phyloP scores from a whole-genome alignment of 1,284 basidiomycete genomes.

The Austropuccinia psidii region DNA sequence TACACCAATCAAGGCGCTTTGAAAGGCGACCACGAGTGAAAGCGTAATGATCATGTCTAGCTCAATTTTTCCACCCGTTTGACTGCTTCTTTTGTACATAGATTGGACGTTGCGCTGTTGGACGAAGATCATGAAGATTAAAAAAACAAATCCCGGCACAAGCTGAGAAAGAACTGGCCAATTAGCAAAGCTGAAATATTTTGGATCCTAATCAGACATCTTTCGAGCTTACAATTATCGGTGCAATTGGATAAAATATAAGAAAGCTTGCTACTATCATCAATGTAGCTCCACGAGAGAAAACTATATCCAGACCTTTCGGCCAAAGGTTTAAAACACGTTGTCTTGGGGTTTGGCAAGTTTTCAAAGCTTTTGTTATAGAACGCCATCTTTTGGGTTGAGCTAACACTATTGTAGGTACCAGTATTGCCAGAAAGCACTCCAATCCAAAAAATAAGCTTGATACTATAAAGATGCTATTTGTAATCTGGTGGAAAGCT shows the following conservation, averaged over 20 bases:
- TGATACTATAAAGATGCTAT: background rate
- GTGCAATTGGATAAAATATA: conserved; percentile 19
- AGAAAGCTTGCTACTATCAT: background rate
- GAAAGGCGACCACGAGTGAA: background rate
- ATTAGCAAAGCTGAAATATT: background rate
- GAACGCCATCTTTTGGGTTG: conserved; percentile 9
- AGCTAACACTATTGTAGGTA: conserved; percentile 11
- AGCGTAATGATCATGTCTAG: conserved; percentile 2
- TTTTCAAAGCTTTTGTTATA: background rate
- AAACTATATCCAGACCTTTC: background rate
- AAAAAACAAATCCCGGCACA: conserved; percentile 21
- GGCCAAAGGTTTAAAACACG: conserved; percentile 27
- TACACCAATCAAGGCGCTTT: background rate
- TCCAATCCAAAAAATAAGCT: conserved; percentile 15
- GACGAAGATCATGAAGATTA: conserved; percentile 12
- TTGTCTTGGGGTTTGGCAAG: conserved; percentile 21
- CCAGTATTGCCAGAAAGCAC: conserved; percentile 5
- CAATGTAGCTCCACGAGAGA: background rate
- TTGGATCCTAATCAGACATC: background rate
- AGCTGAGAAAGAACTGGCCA: background rate
- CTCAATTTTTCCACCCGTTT: conserved; percentile 20
- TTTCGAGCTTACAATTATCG: conserved; percentile 5
- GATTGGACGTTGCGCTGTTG: conserved; percentile 15
- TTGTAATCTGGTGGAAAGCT: background rate
- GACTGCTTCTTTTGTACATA: conserved; percentile 8